Evolutionary conservation across 176 grass and related monocot species (phyloP).

Genomic region (Carex myosuroides): DNA sequence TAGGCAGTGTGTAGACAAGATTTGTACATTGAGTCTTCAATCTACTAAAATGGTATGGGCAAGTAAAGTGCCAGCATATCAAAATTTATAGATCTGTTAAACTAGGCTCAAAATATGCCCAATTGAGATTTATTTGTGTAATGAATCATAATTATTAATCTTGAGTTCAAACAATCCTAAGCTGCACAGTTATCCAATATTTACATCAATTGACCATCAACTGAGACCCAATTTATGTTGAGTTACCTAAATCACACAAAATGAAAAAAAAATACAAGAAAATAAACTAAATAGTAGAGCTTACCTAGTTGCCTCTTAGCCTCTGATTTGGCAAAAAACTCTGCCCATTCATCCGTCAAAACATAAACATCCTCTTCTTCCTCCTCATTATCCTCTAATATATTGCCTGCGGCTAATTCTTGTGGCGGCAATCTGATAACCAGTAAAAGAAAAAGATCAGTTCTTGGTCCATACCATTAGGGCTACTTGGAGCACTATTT

Average conservation of each 20-base stretch:
- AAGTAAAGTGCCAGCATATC: neutral
- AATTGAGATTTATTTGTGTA: neutral
- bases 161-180: neutral
- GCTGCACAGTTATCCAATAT: neutral
- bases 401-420: neutral
- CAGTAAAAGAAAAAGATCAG: neutral
- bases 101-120: neutral
- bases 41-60: neutral
- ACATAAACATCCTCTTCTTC: slow-evolving; percentile 44
- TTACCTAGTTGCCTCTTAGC: slow-evolving; percentile 54
- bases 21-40: neutral
- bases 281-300: neutral
- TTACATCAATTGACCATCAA: neutral
- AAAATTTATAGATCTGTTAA: neutral
- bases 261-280: neutral
- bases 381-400: slow-evolving; percentile 4
- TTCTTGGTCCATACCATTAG: neutral
- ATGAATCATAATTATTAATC: neutral
- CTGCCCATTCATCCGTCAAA: slow-evolving; percentile 50
- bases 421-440: neutral
- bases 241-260: neutral
- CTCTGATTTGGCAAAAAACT: slow-evolving; percentile 65
- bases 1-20: neutral
- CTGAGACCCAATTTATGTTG: neutral
- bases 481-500: neutral